A percentile compares a stretch with the other conserved stretches of the same genome.
phyloP scores from a whole-genome alignment of 441 rosid genomes.

The Caryocar brasiliense region DNA sequence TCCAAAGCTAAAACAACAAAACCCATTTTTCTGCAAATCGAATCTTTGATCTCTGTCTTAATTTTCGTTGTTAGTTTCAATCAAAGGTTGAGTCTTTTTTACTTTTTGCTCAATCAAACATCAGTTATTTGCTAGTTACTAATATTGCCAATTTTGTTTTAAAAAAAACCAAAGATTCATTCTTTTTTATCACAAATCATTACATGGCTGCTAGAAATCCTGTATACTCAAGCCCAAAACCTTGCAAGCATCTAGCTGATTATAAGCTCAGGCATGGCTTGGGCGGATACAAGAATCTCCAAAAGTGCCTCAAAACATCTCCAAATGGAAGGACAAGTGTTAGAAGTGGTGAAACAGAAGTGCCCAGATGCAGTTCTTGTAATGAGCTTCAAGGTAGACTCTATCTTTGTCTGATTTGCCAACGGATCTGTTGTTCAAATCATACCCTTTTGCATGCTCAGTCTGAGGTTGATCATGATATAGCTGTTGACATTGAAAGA shows the following conservation, averaged over 20 bases:
- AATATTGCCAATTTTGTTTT: conserved; percentile 3
- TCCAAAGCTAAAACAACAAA: not conserved
- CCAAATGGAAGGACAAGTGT: conserved; percentile 42
- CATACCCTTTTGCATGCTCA: conserved; percentile 58
- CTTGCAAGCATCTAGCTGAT: conserved; percentile 66
- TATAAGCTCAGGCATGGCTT: conserved; percentile 59
- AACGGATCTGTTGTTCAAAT: conserved; percentile 48
- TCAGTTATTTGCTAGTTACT: not conserved
- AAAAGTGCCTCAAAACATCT: conserved; percentile 32
- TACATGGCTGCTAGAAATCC: conserved; percentile 44
- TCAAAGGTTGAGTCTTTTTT: conserved; percentile 1
- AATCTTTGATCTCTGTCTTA: not conserved
- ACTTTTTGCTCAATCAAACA: not conserved
- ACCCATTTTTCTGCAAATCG: conserved; percentile 3
- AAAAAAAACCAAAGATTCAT: not conserved
- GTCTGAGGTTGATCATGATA: conserved; percentile 44
- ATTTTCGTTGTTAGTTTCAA: not conserved
- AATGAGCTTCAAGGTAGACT: conserved; percentile 39
- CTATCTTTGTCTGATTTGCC: conserved; percentile 62
- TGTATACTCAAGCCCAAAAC: conserved; percentile 39
- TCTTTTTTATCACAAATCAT: conserved; percentile 6
- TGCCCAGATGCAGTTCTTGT: conserved; percentile 62
- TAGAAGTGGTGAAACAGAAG: conserved; percentile 20
- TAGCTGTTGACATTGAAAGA: conserved; percentile 66
- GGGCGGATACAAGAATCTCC: conserved; percentile 42